Evolutionary conservation across 306 rosid genomes (phyloP), one percentile per base, ranked within the genome.

Genomic region (Crataegus laevigata): DNA sequence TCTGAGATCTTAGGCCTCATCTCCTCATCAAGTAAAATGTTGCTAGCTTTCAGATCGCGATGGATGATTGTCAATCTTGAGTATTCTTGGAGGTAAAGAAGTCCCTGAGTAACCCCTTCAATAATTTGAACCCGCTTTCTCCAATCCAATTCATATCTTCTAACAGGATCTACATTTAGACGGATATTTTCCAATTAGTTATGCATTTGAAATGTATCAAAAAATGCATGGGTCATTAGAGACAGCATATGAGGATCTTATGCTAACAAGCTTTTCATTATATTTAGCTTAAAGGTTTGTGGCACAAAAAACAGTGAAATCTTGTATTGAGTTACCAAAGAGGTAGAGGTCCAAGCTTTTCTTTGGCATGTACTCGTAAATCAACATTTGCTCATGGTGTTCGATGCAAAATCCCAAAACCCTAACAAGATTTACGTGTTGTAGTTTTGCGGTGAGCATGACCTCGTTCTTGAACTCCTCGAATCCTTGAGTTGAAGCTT

Each of bases 1-100:
- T 86, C 84, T 11, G 84, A 80, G 1, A 86, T 83, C 62, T 86
- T 86, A 36, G 84, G 74, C 1, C 63, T 83, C 78, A 80, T 75
- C 15, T 77, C 77, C 1, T 50, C 1, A 25, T 75, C 79, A 6
- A 71, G n/a, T 52, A 77, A 82, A 40, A 85, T 82, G 47, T 82
- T 84, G 57, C 85, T 79, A 70, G 78, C 75, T 72, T 85, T 85
- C 14, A 85, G 1, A 45, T 82, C 83, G 8, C 83, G 30, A 12
- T 80, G 84, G 14, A 80, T 74, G 21, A 85, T 74, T 2, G 79
- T 79, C 17, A 85, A 54, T 62, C 76, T 77, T 0, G 81, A 85
- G 69, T 82, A 69, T 13, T 80, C 75, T 80, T 82, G 83, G 5
- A 85, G 84, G 77, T 85, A 80, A 15, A 85, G 63, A 66, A 85